phyloP scores from a whole-genome alignment of 331 rosid genomes.

The Malus hybrid region DNA sequence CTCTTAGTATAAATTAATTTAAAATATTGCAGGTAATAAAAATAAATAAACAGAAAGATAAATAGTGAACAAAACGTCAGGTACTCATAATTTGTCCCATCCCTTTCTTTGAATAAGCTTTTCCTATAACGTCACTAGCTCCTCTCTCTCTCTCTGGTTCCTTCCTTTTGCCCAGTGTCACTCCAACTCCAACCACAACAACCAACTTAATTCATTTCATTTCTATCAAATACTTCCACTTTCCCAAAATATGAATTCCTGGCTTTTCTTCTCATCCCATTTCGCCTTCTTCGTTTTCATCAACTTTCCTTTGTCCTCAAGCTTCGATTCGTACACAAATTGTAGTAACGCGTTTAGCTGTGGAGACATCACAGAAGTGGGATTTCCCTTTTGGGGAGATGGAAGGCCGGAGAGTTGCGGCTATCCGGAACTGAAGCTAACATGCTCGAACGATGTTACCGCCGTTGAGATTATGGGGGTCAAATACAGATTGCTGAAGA shows the following conservation, averaged over 20 bases:
- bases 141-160: background rate
- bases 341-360: conserved; percentile 28
- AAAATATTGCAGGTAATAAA: too few species aligned
- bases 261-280: background rate
- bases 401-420: conserved; percentile 42
- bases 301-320: conserved; percentile 14
- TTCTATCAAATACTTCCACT: background rate
- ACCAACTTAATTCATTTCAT: background rate
- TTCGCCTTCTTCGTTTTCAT: conserved; percentile 4
- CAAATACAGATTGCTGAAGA: conserved; percentile 22
- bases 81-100: background rate
- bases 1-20: too few species aligned
- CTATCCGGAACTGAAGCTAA: conserved; percentile 37
- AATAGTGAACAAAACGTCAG: too few species aligned
- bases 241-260: conserved; percentile 14
- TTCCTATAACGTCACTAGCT: background rate
- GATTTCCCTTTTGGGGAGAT: conserved; percentile 61
- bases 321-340: conserved; percentile 1
- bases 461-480: conserved; percentile 27
- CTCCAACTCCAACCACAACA: background rate
- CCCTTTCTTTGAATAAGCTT: background rate
- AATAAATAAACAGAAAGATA: too few species aligned
- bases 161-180: background rate
- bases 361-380: conserved; percentile 20
- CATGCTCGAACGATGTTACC: conserved; percentile 11